These are phyloP conservation scores for Leishmania martiniquensis DNA, from an alignment of 208 protist genomes.

Conservation along the genomic window DNA sequence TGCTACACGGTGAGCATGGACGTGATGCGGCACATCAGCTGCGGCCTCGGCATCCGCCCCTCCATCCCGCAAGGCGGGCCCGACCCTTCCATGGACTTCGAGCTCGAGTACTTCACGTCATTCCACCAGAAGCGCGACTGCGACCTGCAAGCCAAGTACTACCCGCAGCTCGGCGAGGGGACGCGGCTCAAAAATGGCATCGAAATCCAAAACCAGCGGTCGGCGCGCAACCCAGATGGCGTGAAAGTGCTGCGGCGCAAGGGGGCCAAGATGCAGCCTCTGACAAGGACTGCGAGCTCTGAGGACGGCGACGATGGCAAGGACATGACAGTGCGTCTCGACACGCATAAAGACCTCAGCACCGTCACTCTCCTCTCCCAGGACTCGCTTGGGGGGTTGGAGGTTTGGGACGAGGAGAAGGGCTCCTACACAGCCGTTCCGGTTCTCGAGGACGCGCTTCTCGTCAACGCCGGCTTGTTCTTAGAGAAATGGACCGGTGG, in stretches of 20 bases:
- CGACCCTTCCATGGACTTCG: slow-evolving; percentile 61
- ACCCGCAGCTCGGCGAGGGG: slow-evolving; percentile 64
- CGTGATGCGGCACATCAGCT: slow-evolving; percentile 88
- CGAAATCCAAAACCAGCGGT: slow-evolving; percentile 54
- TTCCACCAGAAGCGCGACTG: slow-evolving; percentile 82
- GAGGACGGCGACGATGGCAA: slow-evolving; percentile 13
- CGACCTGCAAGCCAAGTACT: slow-evolving; percentile 90
- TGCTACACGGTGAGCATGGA: slow-evolving; percentile 80
- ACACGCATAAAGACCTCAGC: slow-evolving; percentile 88
- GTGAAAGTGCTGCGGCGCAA: slow-evolving; percentile 83
- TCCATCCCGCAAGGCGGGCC: slow-evolving; percentile 67
- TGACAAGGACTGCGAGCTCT: slow-evolving; percentile 21
- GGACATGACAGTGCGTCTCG: slow-evolving; percentile 60
- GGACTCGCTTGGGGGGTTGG: slow-evolving; percentile 81
- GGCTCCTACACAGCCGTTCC: slow-evolving; percentile 67
- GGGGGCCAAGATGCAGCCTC: slow-evolving; percentile 58
- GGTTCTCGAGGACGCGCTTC: slow-evolving; percentile 83
- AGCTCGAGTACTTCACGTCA: slow-evolving; percentile 81
- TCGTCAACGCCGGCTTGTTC: slow-evolving; percentile 89
- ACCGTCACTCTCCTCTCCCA: slow-evolving; percentile 87
- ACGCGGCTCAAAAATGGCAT: slow-evolving; percentile 52
- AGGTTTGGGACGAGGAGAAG: slow-evolving; percentile 83
- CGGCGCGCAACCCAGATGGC: slow-evolving; percentile 59
- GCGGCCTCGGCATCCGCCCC: slow-evolving; percentile 79
- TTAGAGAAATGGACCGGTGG: slow-evolving; percentile 89